A percentile compares a stretch with the other conserved stretches of the same genome.
Conservation (phyloP, 2,329 filamentous ascomycete species). For the Tetracladium maxilliforme region DNA sequence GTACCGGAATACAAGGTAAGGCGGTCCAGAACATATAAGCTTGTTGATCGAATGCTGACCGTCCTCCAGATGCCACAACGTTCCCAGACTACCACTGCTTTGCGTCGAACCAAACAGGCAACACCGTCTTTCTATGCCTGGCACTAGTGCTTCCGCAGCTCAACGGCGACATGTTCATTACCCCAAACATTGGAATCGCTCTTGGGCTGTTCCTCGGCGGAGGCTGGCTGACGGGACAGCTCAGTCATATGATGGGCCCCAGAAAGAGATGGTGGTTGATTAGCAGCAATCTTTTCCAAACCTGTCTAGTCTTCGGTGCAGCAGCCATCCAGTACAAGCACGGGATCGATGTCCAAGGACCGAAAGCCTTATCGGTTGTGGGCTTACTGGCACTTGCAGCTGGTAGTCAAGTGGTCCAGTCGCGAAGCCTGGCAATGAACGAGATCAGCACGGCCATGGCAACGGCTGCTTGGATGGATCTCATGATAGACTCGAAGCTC, state of each 20-base stretch:
- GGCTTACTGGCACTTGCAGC: constrained; percentile 37
- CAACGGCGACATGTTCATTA: constrained; percentile 31
- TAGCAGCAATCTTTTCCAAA: constrained; percentile 37
- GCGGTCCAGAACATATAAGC: too few relatives aligned
- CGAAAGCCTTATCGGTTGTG: constrained; percentile 26
- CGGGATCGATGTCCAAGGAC: constrained; percentile 17
- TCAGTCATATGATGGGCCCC: constrained; percentile 35
- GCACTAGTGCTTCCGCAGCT: constrained; percentile 33
- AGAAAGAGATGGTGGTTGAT: constrained; percentile 37
- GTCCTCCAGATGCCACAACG: constrained; percentile 40
- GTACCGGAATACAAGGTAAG: too few relatives aligned
- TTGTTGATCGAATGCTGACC: too few relatives aligned
- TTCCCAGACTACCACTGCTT: constrained; percentile 49
- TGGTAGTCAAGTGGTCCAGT: constrained; percentile 43
- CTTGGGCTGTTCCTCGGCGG: constrained; percentile 39
- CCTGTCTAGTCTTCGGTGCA: constrained; percentile 34
- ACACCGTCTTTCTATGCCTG: constrained; percentile 42
- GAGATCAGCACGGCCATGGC: constrained; percentile 53
- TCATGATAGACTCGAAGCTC: constrained; percentile 38
- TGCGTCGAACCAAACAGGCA: constrained; percentile 50
- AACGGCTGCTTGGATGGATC: constrained; percentile 45
- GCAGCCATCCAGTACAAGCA: constrained; percentile 29
- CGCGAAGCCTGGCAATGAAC: constrained; percentile 35
- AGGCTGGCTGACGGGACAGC: constrained; percentile 39
- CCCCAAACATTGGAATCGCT: constrained; percentile 36